Conservation (phyloP, 1,284 basidiomycete genomes). For the Apiotrichum brassicae region DNA sequence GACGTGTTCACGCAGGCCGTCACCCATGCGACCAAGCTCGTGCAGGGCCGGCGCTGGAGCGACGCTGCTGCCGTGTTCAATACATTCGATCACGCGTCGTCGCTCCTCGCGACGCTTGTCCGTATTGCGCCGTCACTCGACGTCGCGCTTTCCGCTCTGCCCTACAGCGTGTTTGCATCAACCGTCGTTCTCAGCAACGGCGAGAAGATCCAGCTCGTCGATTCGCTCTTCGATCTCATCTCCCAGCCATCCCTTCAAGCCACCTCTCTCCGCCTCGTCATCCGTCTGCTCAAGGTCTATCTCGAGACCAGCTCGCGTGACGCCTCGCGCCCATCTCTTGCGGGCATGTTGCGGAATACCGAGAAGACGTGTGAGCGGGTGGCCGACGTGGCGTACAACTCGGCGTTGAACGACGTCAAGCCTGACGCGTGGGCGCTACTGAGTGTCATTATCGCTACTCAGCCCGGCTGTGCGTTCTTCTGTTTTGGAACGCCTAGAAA, state of each 20-base stretch:
- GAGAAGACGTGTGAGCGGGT: slow-evolving; percentile 23
- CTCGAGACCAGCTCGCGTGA: slow-evolving; percentile 27
- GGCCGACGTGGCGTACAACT: slow-evolving; percentile 16
- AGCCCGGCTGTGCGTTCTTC: slow-evolving; percentile 77
- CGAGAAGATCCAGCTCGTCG: slow-evolving; percentile 31
- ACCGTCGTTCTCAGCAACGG: slow-evolving; percentile 16
- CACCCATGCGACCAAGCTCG: slow-evolving; percentile 19
- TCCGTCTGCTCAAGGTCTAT: slow-evolving; percentile 30
- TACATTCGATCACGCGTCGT: slow-evolving; percentile 26
- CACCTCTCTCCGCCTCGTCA: slow-evolving; percentile 17
- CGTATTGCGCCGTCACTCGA: slow-evolving; percentile 22
- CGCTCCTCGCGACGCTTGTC: slow-evolving; percentile 27
- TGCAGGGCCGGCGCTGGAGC: slow-evolving; percentile 19
- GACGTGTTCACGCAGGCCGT: slow-evolving; percentile 33
- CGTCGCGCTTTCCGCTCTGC: slow-evolving; percentile 21
- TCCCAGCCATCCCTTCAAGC: slow-evolving; percentile 19
- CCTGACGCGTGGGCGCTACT: slow-evolving; percentile 78
- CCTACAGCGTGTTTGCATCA: slow-evolving; percentile 23
- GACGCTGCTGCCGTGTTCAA: slow-evolving; percentile 27
- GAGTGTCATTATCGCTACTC: slow-evolving; percentile 70
- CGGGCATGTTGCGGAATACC: slow-evolving; percentile 34
- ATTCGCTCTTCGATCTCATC: slow-evolving; percentile 31
- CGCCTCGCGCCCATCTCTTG: slow-evolving; percentile 27
- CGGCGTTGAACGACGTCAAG: slow-evolving; percentile 49
- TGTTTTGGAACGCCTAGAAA: slow-evolving; percentile 61